These are phyloP conservation scores for Hymenoscyphus linearis DNA, from an alignment of 2,329 filamentous ascomycete genomes.

Conservation along the genomic window DNA sequence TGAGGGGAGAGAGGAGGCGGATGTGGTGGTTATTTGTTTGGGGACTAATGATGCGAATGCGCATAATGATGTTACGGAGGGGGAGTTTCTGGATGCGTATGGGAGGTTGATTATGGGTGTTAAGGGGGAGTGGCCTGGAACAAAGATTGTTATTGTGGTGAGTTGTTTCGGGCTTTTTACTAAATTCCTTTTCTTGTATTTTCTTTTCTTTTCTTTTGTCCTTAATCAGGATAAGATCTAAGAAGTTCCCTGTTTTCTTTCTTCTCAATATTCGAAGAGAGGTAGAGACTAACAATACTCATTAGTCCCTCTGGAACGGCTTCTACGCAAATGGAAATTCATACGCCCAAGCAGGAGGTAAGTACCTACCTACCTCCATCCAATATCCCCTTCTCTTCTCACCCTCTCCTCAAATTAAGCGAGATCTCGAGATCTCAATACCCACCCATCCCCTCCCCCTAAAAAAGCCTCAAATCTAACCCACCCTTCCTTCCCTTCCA, in stretches of 20 bases:
- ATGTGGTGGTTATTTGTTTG: constrained; percentile 43
- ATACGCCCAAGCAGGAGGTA: constrained; percentile 44
- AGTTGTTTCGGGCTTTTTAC: no score
- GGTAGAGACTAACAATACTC: neutral
- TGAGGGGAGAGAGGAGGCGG: constrained; percentile 37
- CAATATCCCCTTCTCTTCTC: constrained; percentile 47
- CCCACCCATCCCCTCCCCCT: no score
- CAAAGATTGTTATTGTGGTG: constrained; percentile 40
- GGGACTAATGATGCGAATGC: constrained; percentile 43
- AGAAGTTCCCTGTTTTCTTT: no score
- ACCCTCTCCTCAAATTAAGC: constrained; percentile 36
- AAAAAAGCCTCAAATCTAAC: no score
- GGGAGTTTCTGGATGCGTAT: constrained; percentile 38
- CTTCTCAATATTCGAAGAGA: neutral
- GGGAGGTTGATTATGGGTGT: constrained; percentile 42
- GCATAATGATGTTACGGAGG: constrained; percentile 36
- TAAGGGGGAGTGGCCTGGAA: constrained; percentile 42
- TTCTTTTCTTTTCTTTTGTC: constrained; percentile 34
- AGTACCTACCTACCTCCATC: constrained; percentile 44
- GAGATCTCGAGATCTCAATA: no score
- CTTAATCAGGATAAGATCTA: no score
- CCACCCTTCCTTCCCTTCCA: no score
- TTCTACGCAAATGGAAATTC: constrained; percentile 47
- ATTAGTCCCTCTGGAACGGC: constrained; percentile 50
- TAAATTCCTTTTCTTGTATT: constrained; percentile 24